Evolutionary conservation across 139 green algal genomes (phyloP).

Genomic region (Tetradesmus lagerheimii): DNA sequence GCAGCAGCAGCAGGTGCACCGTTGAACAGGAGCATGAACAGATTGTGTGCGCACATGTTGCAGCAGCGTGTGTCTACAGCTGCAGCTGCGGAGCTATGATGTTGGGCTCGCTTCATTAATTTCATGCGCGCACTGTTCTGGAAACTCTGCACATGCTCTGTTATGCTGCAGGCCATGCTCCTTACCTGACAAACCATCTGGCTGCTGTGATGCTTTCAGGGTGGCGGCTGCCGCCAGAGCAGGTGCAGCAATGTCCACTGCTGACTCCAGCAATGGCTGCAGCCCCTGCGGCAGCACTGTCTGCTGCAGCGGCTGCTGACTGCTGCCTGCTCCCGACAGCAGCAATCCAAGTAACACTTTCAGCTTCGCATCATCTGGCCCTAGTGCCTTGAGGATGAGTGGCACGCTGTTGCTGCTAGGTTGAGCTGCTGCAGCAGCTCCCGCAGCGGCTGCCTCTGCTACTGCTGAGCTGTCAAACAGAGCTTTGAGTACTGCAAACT

Average conservation of each 20-base stretch:
- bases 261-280: conserved; percentile 66
- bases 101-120: no score
- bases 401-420: background rate
- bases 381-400: conserved; percentile 42
- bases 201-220: background rate
- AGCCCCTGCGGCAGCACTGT: conserved; percentile 50
- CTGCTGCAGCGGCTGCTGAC: conserved; percentile 14
- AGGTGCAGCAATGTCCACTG: conserved; percentile 41
- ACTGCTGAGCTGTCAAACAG: conserved; percentile 49
- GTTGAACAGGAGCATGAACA: background rate
- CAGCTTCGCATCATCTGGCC: conserved; percentile 36
- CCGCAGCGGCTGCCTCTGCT: background rate
- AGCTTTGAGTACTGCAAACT: conserved; percentile 56
- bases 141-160: background rate
- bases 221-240: conserved; percentile 4
- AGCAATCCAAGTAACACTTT: conserved; percentile 48
- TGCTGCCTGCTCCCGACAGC: conserved; percentile 48
- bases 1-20: background rate
- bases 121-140: no score
- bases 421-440: background rate
- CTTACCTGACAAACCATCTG: background rate
- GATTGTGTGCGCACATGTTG: background rate
- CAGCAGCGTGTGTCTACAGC: no score
- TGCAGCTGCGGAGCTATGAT: no score
- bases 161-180: background rate